These are phyloP conservation scores for Phytopythium vexans DNA, from an alignment of 352 stramenopile genomes.

Conservation along the genomic window DNA sequence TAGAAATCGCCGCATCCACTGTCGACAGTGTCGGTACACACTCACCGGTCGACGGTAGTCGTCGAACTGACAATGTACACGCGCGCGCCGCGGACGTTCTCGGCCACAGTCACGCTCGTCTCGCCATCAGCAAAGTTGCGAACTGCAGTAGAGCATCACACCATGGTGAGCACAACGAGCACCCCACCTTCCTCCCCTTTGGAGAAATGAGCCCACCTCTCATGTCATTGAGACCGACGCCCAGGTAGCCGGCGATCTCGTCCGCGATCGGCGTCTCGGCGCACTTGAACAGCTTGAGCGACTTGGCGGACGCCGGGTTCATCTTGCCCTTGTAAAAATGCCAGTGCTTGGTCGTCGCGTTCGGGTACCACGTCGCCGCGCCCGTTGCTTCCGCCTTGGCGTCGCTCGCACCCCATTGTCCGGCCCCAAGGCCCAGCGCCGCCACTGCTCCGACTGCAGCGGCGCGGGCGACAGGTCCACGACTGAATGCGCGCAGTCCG, in stretches of 20 bases:
- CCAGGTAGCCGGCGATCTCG: constrained; percentile 80
- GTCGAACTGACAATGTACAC: constrained; percentile 88
- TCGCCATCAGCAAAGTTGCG: constrained; percentile 84
- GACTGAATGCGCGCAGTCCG: constrained; percentile 22
- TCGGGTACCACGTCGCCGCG: constrained; percentile 52
- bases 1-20: background rate
- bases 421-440: constrained; percentile 26
- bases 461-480: constrained; percentile 11
- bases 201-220: constrained; percentile 18
- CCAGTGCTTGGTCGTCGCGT: constrained; percentile 86
- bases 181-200: background rate
- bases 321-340: constrained; percentile 89
- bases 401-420: constrained; percentile 9
- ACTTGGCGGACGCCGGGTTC: constrained; percentile 76
- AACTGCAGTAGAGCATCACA: constrained; percentile 21
- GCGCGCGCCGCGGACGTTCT: constrained; percentile 75
- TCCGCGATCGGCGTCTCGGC: constrained; percentile 83
- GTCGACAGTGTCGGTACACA: background rate
- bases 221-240: constrained; percentile 80
- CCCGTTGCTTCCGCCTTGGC: constrained; percentile 10
- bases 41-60: constrained; percentile 79
- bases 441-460: constrained; percentile 32
- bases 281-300: constrained; percentile 89
- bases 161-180: background rate
- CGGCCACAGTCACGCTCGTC: constrained; percentile 71